A percentile compares a stretch with the other conserved stretches of the same genome.
Evolutionary conservation across 495 filamentous ascomycete genomes (phyloP).

Genomic region (Terfezia claveryi): DNA sequence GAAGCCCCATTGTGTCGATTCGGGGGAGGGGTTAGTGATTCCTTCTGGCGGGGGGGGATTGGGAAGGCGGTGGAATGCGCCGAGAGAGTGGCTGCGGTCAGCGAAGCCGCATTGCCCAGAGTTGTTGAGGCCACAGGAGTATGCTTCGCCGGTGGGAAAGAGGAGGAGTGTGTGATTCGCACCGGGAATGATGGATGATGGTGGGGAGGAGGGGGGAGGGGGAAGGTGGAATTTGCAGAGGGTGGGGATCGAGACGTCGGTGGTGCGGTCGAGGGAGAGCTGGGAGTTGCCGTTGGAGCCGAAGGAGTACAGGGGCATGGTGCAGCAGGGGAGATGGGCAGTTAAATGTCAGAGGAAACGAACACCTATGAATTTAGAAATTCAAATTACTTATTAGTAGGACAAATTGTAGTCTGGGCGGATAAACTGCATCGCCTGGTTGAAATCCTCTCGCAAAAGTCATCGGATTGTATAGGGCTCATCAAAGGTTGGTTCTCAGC

Average conservation of each 20-base stretch:
- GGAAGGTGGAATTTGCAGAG: slow-evolving; percentile 27
- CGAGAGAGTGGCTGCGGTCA: slow-evolving; percentile 1
- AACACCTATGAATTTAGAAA: too few relatives aligned
- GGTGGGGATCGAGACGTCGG: slow-evolving; percentile 50
- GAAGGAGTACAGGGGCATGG: slow-evolving; percentile 41
- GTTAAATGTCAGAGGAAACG: too few relatives aligned
- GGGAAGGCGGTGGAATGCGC: slow-evolving; percentile 16
- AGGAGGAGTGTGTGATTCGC: slow-evolving; percentile 76
- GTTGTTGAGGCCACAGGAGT: slow-evolving; percentile 37
- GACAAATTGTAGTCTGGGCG: too few relatives aligned
- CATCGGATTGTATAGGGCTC: too few relatives aligned
- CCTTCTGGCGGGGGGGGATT: neutral
- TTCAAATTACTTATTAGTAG: too few relatives aligned
- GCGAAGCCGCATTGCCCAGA: slow-evolving; percentile 32
- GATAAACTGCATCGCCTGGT: too few relatives aligned
- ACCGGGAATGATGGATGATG: slow-evolving; percentile 37
- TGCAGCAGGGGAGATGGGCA: too few relatives aligned
- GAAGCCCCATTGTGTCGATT: slow-evolving; percentile 9
- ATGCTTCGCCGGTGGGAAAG: slow-evolving; percentile 32
- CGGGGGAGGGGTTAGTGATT: neutral
- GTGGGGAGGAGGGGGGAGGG: slow-evolving; percentile 9
- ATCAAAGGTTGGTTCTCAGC: too few relatives aligned
- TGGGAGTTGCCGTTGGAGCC: slow-evolving; percentile 85
- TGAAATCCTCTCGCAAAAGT: too few relatives aligned
- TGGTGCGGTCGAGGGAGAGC: slow-evolving; percentile 51